These are phyloP conservation scores for Pythium insidiosum DNA, from an alignment of 352 stramenopile genomes.

Conservation along the genomic window DNA sequence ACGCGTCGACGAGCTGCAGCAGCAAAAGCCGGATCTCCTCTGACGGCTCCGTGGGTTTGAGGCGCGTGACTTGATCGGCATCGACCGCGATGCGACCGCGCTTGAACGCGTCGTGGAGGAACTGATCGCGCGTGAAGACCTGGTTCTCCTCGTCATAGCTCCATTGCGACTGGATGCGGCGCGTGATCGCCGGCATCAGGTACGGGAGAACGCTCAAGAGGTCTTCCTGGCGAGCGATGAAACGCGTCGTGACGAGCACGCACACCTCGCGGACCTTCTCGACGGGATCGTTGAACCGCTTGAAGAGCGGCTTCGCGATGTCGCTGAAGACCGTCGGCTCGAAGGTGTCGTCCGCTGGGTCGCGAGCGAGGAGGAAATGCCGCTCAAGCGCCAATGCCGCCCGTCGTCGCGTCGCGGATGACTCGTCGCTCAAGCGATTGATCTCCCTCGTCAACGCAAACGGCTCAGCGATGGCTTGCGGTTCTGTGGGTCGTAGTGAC, in stretches of 20 bases:
- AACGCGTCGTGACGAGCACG: conserved; percentile 40
- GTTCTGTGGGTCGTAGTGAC: neutral
- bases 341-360: neutral
- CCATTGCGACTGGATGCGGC: conserved; percentile 58
- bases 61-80: conserved; percentile 22
- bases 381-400: conserved; percentile 38
- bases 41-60: conserved; percentile 54
- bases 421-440: conserved; percentile 52
- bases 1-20: conserved; percentile 32
- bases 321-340: conserved; percentile 19
- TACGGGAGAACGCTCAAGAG: conserved; percentile 66
- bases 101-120: conserved; percentile 71
- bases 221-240: conserved; percentile 38
- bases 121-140: conserved; percentile 56
- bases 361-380: conserved; percentile 23
- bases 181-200: conserved; percentile 56
- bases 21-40: conserved; percentile 73
- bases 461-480: neutral
- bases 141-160: conserved; percentile 71
- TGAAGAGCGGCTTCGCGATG: conserved; percentile 72
- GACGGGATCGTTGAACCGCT: conserved; percentile 74
- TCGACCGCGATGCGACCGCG: conserved; percentile 54
- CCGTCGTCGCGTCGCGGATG: conserved; percentile 42
- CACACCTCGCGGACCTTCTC: conserved; percentile 75
- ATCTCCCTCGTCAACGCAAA: conserved; percentile 34